Evolutionary conservation across 768 basidiomycete genomes (phyloP).

Genomic region (Tulasnella sp.): DNA sequence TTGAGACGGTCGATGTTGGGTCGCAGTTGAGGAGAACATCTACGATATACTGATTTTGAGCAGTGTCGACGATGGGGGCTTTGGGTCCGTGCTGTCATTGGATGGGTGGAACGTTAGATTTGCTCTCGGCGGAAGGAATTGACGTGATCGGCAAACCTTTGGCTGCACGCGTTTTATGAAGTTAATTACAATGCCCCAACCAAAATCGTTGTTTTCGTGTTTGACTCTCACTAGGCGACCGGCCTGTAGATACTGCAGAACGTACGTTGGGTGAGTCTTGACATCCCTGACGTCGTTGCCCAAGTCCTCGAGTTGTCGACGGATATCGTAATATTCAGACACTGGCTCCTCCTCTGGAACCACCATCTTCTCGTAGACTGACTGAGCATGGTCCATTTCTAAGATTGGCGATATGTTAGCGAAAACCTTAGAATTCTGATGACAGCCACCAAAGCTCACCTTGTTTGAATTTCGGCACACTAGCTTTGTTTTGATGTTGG

Average conservation of each 20-base stretch:
- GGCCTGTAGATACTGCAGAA: constrained; percentile 87
- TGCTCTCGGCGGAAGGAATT: background rate
- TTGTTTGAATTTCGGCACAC: constrained; percentile 79
- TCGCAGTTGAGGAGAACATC: constrained; percentile 87
- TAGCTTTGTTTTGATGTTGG: constrained; percentile 94
- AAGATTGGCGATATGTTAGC: background rate
- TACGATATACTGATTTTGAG: constrained; percentile 88
- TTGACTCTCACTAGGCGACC: constrained; percentile 92
- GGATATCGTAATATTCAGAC: constrained; percentile 84
- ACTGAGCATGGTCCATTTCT: constrained; percentile 79
- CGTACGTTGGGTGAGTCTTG: constrained; percentile 91
- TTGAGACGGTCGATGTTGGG: constrained; percentile 54
- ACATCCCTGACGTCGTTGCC: constrained; percentile 83
- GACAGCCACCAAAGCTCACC: constrained; percentile 49
- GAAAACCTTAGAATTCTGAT: background rate
- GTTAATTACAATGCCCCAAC: constrained; percentile 94
- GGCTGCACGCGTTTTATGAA: constrained; percentile 82
- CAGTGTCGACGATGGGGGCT: constrained; percentile 61
- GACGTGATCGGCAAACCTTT: constrained; percentile 43
- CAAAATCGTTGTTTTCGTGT: constrained; percentile 83
- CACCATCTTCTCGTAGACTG: constrained; percentile 55
- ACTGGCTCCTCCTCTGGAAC: constrained; percentile 82
- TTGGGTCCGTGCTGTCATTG: background rate
- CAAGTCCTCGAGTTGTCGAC: constrained; percentile 91
- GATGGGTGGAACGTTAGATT: too few species aligned